Evolutionary conservation across 495 filamentous ascomycete genomes (phyloP).

Genomic region (Tuber indicum): DNA sequence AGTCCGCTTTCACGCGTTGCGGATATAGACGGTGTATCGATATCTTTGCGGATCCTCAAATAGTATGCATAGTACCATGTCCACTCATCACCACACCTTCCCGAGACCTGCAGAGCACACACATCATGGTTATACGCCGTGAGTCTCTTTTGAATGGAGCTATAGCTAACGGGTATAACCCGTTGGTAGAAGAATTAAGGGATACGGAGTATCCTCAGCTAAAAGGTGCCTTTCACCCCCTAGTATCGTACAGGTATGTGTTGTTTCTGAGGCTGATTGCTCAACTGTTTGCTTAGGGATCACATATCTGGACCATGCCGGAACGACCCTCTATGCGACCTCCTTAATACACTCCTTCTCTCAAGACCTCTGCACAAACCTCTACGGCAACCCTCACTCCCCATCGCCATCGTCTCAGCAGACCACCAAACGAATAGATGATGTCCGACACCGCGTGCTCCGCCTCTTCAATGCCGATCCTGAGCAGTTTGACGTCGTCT

Average conservation of each 20-base stretch:
- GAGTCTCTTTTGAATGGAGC: slow-evolving; percentile 16
- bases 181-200: slow-evolving; percentile 61
- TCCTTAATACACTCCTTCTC: slow-evolving; percentile 74
- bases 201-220: slow-evolving; percentile 75
- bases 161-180: slow-evolving; percentile 52
- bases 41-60: neutral
- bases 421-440: slow-evolving; percentile 66
- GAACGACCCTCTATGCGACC: slow-evolving; percentile 73
- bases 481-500: slow-evolving; percentile 76
- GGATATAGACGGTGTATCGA: neutral
- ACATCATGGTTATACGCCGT: slow-evolving; percentile 14
- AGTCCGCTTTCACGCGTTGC: too few species aligned
- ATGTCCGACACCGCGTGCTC: slow-evolving; percentile 64
- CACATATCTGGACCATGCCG: slow-evolving; percentile 89
- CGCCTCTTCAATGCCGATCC: slow-evolving; percentile 80
- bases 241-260: neutral
- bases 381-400: slow-evolving; percentile 91
- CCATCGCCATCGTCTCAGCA: slow-evolving; percentile 72
- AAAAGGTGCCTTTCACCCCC: slow-evolving; percentile 51
- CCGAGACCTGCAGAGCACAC: neutral
- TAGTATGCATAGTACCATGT: neutral
- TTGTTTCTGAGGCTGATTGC: slow-evolving; percentile 11
- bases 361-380: slow-evolving; percentile 63
- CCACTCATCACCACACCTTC: neutral
- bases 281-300: slow-evolving; percentile 51